Evolutionary conservation across 495 filamentous ascomycete genomes (phyloP), one percentile per base, ranked within the genome.

Genomic region (Lasiosphaeris hirsuta): DNA sequence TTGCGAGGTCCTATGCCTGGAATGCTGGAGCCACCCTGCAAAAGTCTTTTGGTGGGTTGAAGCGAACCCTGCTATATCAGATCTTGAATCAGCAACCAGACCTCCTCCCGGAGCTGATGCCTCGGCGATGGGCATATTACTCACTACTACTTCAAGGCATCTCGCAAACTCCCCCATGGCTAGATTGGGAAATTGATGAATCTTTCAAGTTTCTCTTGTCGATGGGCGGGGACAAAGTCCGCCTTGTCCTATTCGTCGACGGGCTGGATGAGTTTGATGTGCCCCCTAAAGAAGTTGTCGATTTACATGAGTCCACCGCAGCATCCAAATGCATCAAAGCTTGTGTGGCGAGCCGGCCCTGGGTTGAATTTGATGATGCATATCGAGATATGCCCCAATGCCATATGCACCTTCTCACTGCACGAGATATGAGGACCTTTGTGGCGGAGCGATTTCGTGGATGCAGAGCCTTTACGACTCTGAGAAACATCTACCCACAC

Each of bases 351-450:
- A 63, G 60, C n/a, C 56, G 51, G 15, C 56, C 56, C 3, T 63
- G 60, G 60, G 30, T 46, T 7, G 60, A 63, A 37, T 63, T 58
- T 44, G 51, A 63, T 1, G 60, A 63, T 30, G 60, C 51, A 10
- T 63, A 56, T 14, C 11, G 11, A 2, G 50, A 63, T 13, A 14
- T 9, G 1, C 60, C 55, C 1, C 37, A 33, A 14, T 51, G 58
- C 1, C 33, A 49, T 10, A 56, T 63, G 60, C 30, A 63, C 13
- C 39, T 55, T 6, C 34, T 40, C 3, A 63, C 61, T 3, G 11
- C 17, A 18, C 0, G 33, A 0, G 61, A 63, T 17, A 63, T 63
- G 56, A 38, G 8, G 2, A 45, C 14, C 23, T 58, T 50, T 13
- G 55, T 62, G 2, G 43, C 15, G 0, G 41, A 39, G 8, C 42